Conservation (phyloP, 2,329 filamentous ascomycete species). For the Corniculantispora saksenae region DNA sequence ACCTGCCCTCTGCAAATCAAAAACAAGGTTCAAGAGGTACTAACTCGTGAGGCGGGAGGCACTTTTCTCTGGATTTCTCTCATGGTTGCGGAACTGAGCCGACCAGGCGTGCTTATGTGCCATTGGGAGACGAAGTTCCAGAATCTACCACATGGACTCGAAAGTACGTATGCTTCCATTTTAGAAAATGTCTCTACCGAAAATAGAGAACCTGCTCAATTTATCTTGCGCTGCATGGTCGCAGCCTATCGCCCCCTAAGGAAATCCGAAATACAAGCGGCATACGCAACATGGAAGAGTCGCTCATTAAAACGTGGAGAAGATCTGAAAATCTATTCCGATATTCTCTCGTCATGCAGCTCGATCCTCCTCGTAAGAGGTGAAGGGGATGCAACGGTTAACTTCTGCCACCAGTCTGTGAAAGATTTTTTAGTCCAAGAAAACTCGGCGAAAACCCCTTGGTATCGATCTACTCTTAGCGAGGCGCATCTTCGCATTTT, state of each 20-base stretch:
- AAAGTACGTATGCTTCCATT: slow-evolving; percentile 17
- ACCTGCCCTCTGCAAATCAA: no score
- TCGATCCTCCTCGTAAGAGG: slow-evolving; percentile 1
- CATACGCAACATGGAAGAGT: slow-evolving; percentile 16
- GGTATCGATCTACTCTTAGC: no score
- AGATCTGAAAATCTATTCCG: slow-evolving; percentile 16
- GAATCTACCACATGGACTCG: slow-evolving; percentile 17
- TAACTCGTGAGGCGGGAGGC: no score
- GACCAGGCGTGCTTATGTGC: background rate
- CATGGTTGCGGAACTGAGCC: no score
- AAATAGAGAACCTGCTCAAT: slow-evolving; percentile 8
- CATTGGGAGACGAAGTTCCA: slow-evolving; percentile 11
- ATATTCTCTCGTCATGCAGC: slow-evolving; percentile 16
- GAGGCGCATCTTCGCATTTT: no score
- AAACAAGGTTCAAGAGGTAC: no score
- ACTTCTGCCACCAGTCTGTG: slow-evolving; percentile 21
- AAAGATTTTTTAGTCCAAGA: slow-evolving; percentile 22
- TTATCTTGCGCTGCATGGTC: slow-evolving; percentile 19
- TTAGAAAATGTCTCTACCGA: slow-evolving; percentile 4
- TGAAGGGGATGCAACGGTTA: slow-evolving; percentile 13
- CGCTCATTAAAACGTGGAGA: background rate
- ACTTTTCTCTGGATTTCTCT: no score
- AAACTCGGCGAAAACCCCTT: no score
- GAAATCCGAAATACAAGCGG: slow-evolving; percentile 11
- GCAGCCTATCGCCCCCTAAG: slow-evolving; percentile 9